phyloP scores from a whole-genome alignment of 768 basidiomycete species.

The Boletus tylopilopsis region DNA sequence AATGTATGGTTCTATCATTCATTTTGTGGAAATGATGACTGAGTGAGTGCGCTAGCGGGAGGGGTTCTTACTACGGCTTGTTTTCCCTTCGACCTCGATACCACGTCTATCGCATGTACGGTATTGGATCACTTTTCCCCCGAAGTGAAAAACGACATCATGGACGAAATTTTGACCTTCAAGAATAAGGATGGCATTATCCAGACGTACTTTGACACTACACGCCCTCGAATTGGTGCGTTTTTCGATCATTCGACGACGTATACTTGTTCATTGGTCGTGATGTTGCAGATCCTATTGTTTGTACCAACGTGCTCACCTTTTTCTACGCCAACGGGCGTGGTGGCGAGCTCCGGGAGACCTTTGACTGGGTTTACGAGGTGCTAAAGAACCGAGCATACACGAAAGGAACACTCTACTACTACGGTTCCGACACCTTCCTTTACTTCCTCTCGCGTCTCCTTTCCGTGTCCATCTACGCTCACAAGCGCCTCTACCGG shows the following conservation, averaged over 20 bases:
- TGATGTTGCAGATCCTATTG: constrained; percentile 10
- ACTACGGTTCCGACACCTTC: constrained; percentile 16
- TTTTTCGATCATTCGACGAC: not conserved
- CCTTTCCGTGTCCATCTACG: constrained; percentile 15
- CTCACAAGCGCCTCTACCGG: constrained; percentile 8
- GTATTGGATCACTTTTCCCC: constrained; percentile 10
- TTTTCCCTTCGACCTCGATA: constrained; percentile 19
- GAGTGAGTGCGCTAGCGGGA: constrained; percentile 2
- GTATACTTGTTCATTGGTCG: not conserved
- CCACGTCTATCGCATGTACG: constrained; percentile 18
- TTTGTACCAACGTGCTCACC: constrained; percentile 19
- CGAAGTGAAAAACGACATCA: constrained; percentile 20
- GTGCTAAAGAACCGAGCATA: constrained; percentile 23
- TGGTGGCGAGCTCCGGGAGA: constrained; percentile 15
- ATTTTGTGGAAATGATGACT: not conserved
- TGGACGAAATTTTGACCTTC: constrained; percentile 17
- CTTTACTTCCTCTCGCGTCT: constrained; percentile 22
- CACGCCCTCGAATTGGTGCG: constrained; percentile 21
- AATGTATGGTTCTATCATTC: constrained; percentile 4
- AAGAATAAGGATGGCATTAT: constrained; percentile 20
- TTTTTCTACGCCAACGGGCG: constrained; percentile 21
- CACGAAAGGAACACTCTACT: constrained; percentile 17
- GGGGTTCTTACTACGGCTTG: constrained; percentile 8
- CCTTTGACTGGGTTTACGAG: constrained; percentile 18
- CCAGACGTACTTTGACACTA: constrained; percentile 18